Base-by-base conservation (phyloP, 495 filamentous ascomycete genomes). In the Penicillium taxi region DNA sequence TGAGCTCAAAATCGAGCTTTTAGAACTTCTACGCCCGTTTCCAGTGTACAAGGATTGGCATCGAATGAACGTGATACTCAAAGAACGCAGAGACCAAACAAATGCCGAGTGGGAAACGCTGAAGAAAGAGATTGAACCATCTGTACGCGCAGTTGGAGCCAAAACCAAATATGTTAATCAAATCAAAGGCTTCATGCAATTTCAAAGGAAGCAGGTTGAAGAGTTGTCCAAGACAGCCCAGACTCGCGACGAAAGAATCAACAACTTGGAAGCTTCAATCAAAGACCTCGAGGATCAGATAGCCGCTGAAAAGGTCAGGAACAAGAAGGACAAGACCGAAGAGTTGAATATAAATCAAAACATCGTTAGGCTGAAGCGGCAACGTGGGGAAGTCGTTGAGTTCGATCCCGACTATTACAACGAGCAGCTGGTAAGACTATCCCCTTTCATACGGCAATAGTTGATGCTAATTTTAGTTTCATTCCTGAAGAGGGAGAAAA, bases 11-110 rank as follows among this genome's bases (percentile, higher is more conserved):
- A 72, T 91, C n/a, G 64, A 74, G 15, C 62, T 80, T 21, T 67
- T 95, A 21, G 71, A 86, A 44, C 70, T 69, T 16, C 61, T 74
- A 6, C 74, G 77, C 12, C 80, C 85, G 0, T 60, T 90, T 21
- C 69, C 81, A 2, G 59, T 69, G 29, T 95, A 90, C 53, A 52
- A 59, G 13, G 36, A 60, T 20, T 46, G 68, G 41, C 47, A 57
- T 14, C 18, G 28, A 1, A 31, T 44, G 1, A 51, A 48, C 19
- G 58, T 64, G 8, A 53, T 69, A 41, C 28, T 70, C 49, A 78
- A 77, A 49, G 39, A 58, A 18, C 64, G 48, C 26, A 69, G 55
- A 42, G 63, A 63, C 26, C 58, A 58, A 1, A 66, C 77, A 0
- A 48, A 70, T 24, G 48, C 41, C 7, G 73, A 78, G 34, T 61